phyloP scores from a whole-genome alignment of 495 filamentous ascomycete species.

The Aspergillus sclerotioniger region DNA sequence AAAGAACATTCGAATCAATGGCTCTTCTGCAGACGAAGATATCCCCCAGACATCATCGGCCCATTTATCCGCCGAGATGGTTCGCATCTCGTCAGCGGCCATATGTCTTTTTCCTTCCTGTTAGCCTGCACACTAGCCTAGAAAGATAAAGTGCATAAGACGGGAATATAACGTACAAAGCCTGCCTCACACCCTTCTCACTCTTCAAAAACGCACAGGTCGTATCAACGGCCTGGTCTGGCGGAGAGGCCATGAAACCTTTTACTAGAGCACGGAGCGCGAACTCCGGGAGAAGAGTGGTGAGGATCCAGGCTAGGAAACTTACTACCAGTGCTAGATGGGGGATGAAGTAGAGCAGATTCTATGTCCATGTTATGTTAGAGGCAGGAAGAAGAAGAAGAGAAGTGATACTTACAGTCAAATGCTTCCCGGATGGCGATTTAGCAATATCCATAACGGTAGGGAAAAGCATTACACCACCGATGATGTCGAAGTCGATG shows the following conservation, averaged over 20 bases:
- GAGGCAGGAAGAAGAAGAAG: background rate
- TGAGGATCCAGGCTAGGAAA: slow-evolving; percentile 48
- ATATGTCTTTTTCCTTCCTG: slow-evolving; percentile 46
- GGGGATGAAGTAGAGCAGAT: slow-evolving; percentile 50
- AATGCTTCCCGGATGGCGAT: slow-evolving; percentile 59
- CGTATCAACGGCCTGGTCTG: slow-evolving; percentile 53
- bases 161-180: slow-evolving; percentile 51
- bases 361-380: slow-evolving; percentile 12
- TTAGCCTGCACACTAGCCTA: background rate
- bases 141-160: background rate
- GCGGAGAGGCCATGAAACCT: slow-evolving; percentile 49
- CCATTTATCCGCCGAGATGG: slow-evolving; percentile 77
- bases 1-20: slow-evolving; percentile 63
- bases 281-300: slow-evolving; percentile 40
- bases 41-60: slow-evolving; percentile 75
- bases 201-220: slow-evolving; percentile 65
- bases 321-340: slow-evolving; percentile 54
- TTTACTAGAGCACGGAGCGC: slow-evolving; percentile 44
- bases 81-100: slow-evolving; percentile 71
- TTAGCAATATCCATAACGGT: slow-evolving; percentile 72
- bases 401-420: slow-evolving; percentile 42
- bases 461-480: slow-evolving; percentile 71
- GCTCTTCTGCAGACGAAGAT: slow-evolving; percentile 38
- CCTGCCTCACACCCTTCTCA: slow-evolving; percentile 64
- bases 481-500: slow-evolving; percentile 47